phyloP scores from a whole-genome alignment of 2,329 filamentous ascomycete genomes.

The Scedosporium aurantiacum region DNA sequence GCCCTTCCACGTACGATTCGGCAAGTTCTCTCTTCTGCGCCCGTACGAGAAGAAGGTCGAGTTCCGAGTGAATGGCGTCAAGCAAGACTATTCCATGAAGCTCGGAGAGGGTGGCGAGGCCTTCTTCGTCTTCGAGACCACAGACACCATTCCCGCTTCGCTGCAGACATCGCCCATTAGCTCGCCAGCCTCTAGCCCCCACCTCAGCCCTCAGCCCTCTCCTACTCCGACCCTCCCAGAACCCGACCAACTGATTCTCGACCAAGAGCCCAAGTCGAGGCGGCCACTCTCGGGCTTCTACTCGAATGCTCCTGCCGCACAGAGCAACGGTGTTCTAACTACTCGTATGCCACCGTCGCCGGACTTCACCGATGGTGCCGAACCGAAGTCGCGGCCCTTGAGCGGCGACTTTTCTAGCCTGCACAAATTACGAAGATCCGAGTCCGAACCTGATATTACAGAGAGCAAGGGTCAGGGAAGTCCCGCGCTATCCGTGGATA shows the following conservation, averaged over 20 bases:
- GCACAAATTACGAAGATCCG: constrained; percentile 10
- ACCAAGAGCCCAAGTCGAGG: constrained; percentile 36
- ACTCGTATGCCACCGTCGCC: neutral
- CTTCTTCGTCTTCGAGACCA: constrained; percentile 97
- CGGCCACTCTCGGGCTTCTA: constrained; percentile 25
- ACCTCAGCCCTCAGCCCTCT: constrained; percentile 31
- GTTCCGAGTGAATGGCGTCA: constrained; percentile 85
- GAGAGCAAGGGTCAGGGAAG: constrained; percentile 27
- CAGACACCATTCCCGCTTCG: constrained; percentile 79
- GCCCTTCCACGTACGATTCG: constrained; percentile 96
- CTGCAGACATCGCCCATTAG: constrained; percentile 91
- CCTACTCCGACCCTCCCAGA: constrained; percentile 40
- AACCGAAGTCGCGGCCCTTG: neutral
- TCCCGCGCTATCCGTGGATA: constrained; percentile 29
- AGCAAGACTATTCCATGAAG: constrained; percentile 96
- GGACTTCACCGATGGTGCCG: neutral
- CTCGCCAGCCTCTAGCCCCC: constrained; percentile 78
- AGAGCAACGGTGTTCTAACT: neutral
- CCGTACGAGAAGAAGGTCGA: constrained; percentile 99
- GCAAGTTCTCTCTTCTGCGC: constrained; percentile 91
- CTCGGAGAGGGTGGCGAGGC: constrained; percentile 94
- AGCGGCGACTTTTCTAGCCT: constrained; percentile 7
- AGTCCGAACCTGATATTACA: constrained; percentile 18
- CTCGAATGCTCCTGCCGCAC: constrained; percentile 9
- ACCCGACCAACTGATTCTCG: constrained; percentile 59